Evolutionary conservation across 331 rosid species (phyloP), one percentile per base, ranked within the genome.

Genomic region (Malus hybrid): DNA sequence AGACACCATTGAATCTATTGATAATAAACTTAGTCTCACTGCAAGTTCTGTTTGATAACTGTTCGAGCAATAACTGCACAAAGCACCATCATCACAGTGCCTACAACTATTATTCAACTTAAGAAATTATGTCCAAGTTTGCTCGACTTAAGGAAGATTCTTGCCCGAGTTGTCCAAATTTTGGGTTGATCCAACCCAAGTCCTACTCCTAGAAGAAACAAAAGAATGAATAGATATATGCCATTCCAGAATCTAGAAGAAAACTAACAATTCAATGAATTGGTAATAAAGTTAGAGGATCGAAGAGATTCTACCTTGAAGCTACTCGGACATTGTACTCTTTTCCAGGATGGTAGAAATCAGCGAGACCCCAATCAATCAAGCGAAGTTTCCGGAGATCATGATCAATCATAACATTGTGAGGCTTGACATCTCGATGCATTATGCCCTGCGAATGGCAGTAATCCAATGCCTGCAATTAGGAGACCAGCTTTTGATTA

Each of bases 381-480:
- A 85, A 65, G 72, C 82, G 84, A 81, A 85, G 88, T 80, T 85
- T 85, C 9, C 76, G 78, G 62, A 74, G 79, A 18, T 85, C 86
- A 6, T 85, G 88, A 36, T 85, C 88, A 48, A 85, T 85, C 88
- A 85, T 85, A 65, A 85, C 86, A 72, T 85, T 85, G 68, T 85
- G 86, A 68, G 88, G 88, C 76, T 85, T 85, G 20, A 85, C 86
- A 64, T 85, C 86, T 69, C 88, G 69, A 66, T 84, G 88, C 85
- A 85, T 81, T 74, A 85, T 85, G 62, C 88, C 88, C 33, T 85
- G 86, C n/a, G 86, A 75, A 74, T 81, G 86, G 27, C 86, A 85
- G 64, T 81, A 79, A 74, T 85, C 88, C 65, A 81, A 71, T n/a
- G 88, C 88, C 83, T 85, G 70, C 70, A 71, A 74, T 69, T 13